Percentiles rank a stretch among this genome's conserved stretches.
These are phyloP conservation scores for Prunella vulgaris DNA, from an alignment of 257 asterid genomes.

Conservation along the genomic window DNA sequence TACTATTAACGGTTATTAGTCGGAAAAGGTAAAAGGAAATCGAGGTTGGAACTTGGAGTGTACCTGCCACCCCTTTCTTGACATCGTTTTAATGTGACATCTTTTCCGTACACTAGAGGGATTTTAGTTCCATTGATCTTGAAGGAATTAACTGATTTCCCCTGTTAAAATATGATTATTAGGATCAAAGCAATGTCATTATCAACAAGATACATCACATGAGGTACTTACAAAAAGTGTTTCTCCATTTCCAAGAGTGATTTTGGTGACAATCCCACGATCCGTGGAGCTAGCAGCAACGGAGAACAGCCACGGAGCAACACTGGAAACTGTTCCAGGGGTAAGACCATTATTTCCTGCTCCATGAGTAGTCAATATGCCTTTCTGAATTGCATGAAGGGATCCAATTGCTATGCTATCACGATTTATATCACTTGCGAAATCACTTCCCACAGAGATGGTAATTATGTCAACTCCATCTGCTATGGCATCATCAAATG, in stretches of 20 bases:
- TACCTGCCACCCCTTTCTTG: slow-evolving; percentile 17
- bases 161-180: slow-evolving; percentile 19
- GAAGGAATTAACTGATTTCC: slow-evolving; percentile 30
- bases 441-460: slow-evolving; percentile 22
- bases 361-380: slow-evolving; percentile 31
- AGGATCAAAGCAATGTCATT: neutral
- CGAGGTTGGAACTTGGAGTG: neutral
- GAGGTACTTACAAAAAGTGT: slow-evolving; percentile 20
- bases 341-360: slow-evolving; percentile 31
- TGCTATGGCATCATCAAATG: slow-evolving; percentile 33
- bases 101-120: slow-evolving; percentile 27
- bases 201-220: neutral
- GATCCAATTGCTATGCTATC: slow-evolving; percentile 33
- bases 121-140: slow-evolving; percentile 26
- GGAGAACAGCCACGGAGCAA: slow-evolving; percentile 41
- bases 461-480: slow-evolving; percentile 35
- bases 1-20: neutral
- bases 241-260: slow-evolving; percentile 38
- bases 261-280: slow-evolving; percentile 29
- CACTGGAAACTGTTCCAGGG: slow-evolving; percentile 2
- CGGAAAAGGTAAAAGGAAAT: neutral
- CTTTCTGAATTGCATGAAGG: slow-evolving; percentile 30
- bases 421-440: neutral
- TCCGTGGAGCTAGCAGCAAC: slow-evolving; percentile 37
- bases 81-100: slow-evolving; percentile 17